These are phyloP conservation scores for Tricholoma flavovirens DNA, from an alignment of 768 basidiomycete species.

Conservation along the genomic window DNA sequence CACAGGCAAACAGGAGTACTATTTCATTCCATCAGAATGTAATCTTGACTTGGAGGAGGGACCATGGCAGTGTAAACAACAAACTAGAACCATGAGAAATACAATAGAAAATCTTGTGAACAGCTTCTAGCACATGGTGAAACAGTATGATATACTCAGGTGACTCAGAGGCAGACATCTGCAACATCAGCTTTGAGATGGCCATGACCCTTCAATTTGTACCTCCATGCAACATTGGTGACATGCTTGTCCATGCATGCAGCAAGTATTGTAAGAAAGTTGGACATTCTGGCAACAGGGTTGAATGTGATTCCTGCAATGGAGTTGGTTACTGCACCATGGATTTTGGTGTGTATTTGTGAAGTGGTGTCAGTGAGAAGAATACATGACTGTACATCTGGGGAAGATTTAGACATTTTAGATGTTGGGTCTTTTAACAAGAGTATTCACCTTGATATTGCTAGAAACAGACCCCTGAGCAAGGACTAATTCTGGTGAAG, in stretches of 20 bases:
- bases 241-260: conserved; percentile 56
- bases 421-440: conserved; percentile 79
- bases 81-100: too few species aligned
- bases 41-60: too few species aligned
- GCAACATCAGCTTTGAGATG: conserved; percentile 69
- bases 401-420: conserved; percentile 96
- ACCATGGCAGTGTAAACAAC: too few species aligned
- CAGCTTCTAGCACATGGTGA: too few species aligned
- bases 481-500: not conserved
- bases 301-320: conserved; percentile 72
- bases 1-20: too few species aligned
- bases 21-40: too few species aligned
- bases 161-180: too few species aligned
- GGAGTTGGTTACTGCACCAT: conserved; percentile 83
- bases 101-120: too few species aligned
- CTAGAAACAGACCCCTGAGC: conserved; percentile 30
- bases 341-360: conserved; percentile 66
- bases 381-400: conserved; percentile 73
- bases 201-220: conserved; percentile 52
- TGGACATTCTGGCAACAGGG: conserved; percentile 68
- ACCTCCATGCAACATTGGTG: conserved; percentile 40
- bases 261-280: conserved; percentile 73
- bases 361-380: conserved; percentile 69
- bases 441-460: conserved; percentile 73
- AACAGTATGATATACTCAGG: too few species aligned